Conservation (phyloP, 2,329 filamentous ascomycete species). For the Gnomoniopsis sp. region DNA sequence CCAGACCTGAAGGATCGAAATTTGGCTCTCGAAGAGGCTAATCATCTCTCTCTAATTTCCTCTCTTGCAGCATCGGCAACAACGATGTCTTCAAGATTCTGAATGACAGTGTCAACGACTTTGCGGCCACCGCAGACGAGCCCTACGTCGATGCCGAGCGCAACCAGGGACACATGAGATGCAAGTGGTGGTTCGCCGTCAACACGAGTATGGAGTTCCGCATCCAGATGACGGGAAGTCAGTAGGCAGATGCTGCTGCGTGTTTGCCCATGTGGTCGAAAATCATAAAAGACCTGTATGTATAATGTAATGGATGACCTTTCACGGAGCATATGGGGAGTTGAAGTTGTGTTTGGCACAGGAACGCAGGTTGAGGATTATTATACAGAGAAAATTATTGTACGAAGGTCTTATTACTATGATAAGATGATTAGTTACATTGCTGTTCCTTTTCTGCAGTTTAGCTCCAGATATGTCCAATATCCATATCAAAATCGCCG, state of each 20-base stretch:
- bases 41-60: too few relatives aligned
- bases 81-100: slow-evolving; percentile 8
- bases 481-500: too few relatives aligned
- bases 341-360: too few relatives aligned
- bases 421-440: too few relatives aligned
- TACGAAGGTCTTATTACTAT: too few relatives aligned
- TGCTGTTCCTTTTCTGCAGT: too few relatives aligned
- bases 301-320: background rate
- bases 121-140: background rate
- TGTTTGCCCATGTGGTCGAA: background rate
- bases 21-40: background rate
- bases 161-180: slow-evolving; percentile 6
- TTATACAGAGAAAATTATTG: too few relatives aligned
- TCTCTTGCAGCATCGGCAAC: slow-evolving; percentile 6
- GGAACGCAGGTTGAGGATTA: too few relatives aligned
- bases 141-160: slow-evolving; percentile 2
- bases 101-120: slow-evolving; percentile 3
- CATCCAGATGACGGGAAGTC: background rate
- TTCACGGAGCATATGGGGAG: background rate
- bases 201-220: slow-evolving; percentile 2
- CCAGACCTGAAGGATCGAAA: background rate
- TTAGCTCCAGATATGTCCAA: too few relatives aligned
- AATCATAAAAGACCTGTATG: background rate
- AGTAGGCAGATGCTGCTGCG: background rate
- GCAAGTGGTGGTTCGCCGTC: background rate